These are phyloP conservation scores for Lasiodiplodia theobromae DNA, from an alignment of 2,329 filamentous ascomycete genomes.

Conservation along the genomic window DNA sequence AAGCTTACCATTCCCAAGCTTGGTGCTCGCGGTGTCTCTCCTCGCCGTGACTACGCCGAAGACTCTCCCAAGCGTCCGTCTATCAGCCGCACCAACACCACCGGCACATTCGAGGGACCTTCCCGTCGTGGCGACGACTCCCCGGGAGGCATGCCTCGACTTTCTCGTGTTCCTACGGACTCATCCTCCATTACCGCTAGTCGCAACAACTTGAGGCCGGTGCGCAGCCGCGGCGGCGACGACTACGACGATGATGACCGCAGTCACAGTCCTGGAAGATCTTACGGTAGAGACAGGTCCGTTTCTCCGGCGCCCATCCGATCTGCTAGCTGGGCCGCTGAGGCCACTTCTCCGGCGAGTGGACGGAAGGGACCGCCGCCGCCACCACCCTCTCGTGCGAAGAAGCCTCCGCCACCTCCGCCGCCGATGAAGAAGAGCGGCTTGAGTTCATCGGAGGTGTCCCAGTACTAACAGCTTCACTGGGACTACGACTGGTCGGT, in stretches of 20 bases:
- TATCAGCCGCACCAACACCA: conserved; percentile 49
- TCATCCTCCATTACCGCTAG: conserved; percentile 57
- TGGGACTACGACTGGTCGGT: background rate
- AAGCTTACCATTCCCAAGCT: conserved; percentile 55
- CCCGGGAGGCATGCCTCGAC: conserved; percentile 53
- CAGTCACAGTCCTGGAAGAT: conserved; percentile 37
- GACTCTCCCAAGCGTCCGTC: conserved; percentile 54
- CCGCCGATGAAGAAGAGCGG: conserved; percentile 68
- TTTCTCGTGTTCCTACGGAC: conserved; percentile 64
- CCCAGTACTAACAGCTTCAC: conserved; percentile 12
- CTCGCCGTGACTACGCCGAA: conserved; percentile 35
- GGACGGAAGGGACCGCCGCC: conserved; percentile 61
- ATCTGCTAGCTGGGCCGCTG: conserved; percentile 54
- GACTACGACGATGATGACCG: conserved; percentile 40
- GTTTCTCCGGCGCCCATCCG: conserved; percentile 63
- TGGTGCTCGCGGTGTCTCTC: conserved; percentile 53
- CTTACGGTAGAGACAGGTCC: conserved; percentile 50
- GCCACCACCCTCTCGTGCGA: conserved; percentile 66
- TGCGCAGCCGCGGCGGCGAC: conserved; percentile 45
- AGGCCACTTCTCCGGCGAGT: conserved; percentile 35
- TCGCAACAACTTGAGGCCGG: conserved; percentile 56
- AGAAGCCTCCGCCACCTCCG: conserved; percentile 71
- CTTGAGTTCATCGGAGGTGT: conserved; percentile 43
- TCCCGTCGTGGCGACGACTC: conserved; percentile 61
- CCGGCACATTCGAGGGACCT: conserved; percentile 66